phyloP scores from a whole-genome alignment of 768 basidiomycete species.

The Mycena indigotica region DNA sequence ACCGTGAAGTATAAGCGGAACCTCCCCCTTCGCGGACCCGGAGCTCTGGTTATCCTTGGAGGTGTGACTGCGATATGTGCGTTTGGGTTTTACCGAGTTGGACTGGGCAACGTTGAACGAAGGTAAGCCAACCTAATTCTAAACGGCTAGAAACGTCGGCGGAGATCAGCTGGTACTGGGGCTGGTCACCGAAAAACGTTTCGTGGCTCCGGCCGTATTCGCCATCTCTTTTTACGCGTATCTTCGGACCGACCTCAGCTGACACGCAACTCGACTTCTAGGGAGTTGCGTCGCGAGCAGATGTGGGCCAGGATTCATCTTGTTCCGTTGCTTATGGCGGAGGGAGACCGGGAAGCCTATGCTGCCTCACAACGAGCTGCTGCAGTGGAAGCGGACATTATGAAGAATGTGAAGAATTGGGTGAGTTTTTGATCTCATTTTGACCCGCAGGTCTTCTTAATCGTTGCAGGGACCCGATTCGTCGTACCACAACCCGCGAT shows the following conservation, averaged over 20 bases:
- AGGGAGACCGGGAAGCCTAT: conserved; percentile 89
- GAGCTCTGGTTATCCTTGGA: conserved; percentile 81
- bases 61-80: conserved; percentile 85
- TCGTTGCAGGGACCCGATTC: conserved; percentile 74
- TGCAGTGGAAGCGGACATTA: conserved; percentile 83
- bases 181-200: conserved; percentile 29
- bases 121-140: too few species aligned
- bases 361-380: conserved; percentile 77
- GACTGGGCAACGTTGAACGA: conserved; percentile 89
- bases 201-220: conserved; percentile 28
- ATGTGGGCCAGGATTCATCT: conserved; percentile 95
- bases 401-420: conserved; percentile 94
- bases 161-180: conserved; percentile 25
- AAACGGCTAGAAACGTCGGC: too few species aligned
- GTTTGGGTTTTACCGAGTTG: conserved; percentile 91
- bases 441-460: conserved; percentile 24
- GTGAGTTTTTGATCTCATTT: conserved; percentile 52
- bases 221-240: conserved; percentile 41
- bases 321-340: conserved; percentile 88
- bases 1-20: conserved; percentile 94
- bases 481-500: conserved; percentile 80
- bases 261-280: conserved; percentile 55
- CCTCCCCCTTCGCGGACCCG: conserved; percentile 85
- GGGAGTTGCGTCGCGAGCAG: conserved; percentile 91
- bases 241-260: conserved; percentile 45